Base-by-base conservation (phyloP, 805 yeast genomes). In the Blastobotrys terrestris region DNA sequence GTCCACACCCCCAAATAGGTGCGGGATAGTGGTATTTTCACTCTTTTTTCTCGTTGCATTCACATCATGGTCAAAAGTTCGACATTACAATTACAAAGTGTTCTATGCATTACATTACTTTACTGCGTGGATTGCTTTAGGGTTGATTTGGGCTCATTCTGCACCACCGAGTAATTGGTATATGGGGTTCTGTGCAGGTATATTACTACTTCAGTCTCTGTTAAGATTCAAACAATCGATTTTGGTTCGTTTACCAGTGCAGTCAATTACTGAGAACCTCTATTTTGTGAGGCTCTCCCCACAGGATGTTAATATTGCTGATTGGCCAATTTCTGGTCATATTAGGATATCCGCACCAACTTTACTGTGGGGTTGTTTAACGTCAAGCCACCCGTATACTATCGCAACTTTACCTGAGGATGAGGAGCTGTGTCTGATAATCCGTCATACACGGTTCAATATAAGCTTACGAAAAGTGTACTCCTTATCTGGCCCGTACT, bases 81-180 rank as follows among this genome's bases (percentile, higher is more conserved):
- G 97, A 60, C 76, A 88, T 54, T 60, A 68, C 13, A 74, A 73
- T 49, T 92, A 86, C 69, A 76, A 76, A 54, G 44, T 81, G 0
- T 92, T 92, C 60, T 92, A 80, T 64, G 69, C 77, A 50, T 70
- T 80, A 47, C 98, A 92, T 69, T 86, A 88, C 59, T 57, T 79
- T 7, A 76, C 83, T 65, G 83, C 96, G 1, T 91, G 97, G 97
- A 63, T 80, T 2, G 75, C 80, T 16, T 83, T 89, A 3, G 64
- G 85, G 1, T 68, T 84, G 22, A 65, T 90, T 3, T 85, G 84
- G 58, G 75, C 77, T 58, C 98, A 92, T 66, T 86, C 92, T 0
- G 76, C 94, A 56, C 97, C 97, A 0, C 76, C 81, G 3, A 75
- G 84, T 14, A 80, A 83, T 2, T 66, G 65, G 41, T 79, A 84